A percentile compares a stretch with the other conserved stretches of the same genome.
Evolutionary conservation across 2,329 filamentous ascomycete genomes (phyloP).

Genomic region (Cladosporium sp.): DNA sequence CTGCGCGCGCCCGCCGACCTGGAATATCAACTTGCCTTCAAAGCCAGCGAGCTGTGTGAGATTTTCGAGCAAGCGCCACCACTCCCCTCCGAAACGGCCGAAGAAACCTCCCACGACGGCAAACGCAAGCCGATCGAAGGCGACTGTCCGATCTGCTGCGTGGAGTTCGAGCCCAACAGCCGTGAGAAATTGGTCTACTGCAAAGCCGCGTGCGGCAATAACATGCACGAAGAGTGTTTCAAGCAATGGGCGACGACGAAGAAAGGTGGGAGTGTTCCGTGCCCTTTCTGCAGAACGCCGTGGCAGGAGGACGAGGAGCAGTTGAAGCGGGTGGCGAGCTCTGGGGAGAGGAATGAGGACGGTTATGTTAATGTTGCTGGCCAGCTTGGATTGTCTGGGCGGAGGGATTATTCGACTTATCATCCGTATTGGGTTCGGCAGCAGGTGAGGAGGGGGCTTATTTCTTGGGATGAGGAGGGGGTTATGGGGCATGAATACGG

Average conservation of each 20-base stretch:
- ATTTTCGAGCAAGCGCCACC: conserved; percentile 54
- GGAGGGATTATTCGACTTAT: conserved; percentile 29
- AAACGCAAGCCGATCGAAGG: conserved; percentile 57
- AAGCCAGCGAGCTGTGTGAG: conserved; percentile 52
- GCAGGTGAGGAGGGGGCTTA: conserved; percentile 14
- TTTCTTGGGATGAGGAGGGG: conserved; percentile 9
- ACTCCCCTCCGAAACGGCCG: conserved; percentile 36
- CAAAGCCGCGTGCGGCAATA: conserved; percentile 58
- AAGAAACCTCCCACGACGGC: conserved; percentile 34
- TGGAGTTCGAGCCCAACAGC: conserved; percentile 21
- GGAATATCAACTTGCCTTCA: conserved; percentile 58
- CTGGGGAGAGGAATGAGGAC: conserved; percentile 21
- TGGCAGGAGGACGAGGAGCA: conserved; percentile 23
- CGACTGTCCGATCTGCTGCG: conserved; percentile 58
- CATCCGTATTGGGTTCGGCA: conserved; percentile 23
- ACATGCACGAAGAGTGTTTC: conserved; percentile 56
- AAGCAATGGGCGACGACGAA: conserved; percentile 44
- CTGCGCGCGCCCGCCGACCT: conserved; percentile 53
- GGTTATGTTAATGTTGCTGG: conserved; percentile 32
- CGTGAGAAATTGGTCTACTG: conserved; percentile 52
- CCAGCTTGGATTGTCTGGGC: conserved; percentile 26
- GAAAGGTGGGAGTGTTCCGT: conserved; percentile 22
- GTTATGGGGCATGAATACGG: conserved; percentile 9
- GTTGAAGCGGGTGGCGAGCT: conserved; percentile 22
- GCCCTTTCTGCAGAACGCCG: conserved; percentile 29